phyloP scores from a whole-genome alignment of 2,329 filamentous ascomycete species.

The Fusarium sp. region DNA sequence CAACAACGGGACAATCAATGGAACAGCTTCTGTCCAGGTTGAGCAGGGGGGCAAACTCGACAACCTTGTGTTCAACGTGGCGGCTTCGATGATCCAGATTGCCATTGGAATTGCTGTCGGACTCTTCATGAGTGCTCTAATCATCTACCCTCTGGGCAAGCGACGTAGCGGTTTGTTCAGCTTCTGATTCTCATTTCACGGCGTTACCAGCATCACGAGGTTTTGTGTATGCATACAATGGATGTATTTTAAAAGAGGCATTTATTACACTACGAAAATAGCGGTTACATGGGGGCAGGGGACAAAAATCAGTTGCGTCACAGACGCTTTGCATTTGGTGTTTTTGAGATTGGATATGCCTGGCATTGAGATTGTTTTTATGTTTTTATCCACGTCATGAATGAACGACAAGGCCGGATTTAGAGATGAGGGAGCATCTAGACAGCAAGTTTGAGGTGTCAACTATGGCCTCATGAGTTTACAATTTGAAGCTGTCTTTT shows the following conservation, averaged over 20 bases:
- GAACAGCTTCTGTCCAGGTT: constrained; percentile 48
- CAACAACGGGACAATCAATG: constrained; percentile 49
- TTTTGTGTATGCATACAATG: constrained; percentile 2
- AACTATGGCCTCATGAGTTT: not conserved
- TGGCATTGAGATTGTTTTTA: constrained; percentile 1
- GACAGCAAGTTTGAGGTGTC: not conserved
- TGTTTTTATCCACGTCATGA: constrained; percentile 3
- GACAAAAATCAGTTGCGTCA: not conserved
- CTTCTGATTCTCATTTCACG: constrained; percentile 48
- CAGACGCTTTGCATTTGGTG: constrained; percentile 11
- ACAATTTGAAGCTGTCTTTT: not conserved
- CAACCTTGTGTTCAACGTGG: constrained; percentile 59
- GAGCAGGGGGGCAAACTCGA: constrained; percentile 44
- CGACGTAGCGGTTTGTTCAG: constrained; percentile 63
- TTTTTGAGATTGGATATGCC: not conserved
- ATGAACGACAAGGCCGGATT: constrained; percentile 10
- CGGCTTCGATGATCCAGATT: constrained; percentile 65
- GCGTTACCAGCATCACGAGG: constrained; percentile 11
- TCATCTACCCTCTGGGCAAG: constrained; percentile 64
- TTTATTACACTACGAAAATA: constrained; percentile 5
- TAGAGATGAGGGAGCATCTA: not conserved
- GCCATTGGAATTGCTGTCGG: constrained; percentile 65
- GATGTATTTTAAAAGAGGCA: not conserved
- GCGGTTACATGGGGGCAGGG: not conserved
- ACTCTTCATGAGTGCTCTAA: constrained; percentile 61